Evolutionary conservation across 2,329 filamentous ascomycete species (phyloP).

Genomic region (Pestalotiopsis sp.): DNA sequence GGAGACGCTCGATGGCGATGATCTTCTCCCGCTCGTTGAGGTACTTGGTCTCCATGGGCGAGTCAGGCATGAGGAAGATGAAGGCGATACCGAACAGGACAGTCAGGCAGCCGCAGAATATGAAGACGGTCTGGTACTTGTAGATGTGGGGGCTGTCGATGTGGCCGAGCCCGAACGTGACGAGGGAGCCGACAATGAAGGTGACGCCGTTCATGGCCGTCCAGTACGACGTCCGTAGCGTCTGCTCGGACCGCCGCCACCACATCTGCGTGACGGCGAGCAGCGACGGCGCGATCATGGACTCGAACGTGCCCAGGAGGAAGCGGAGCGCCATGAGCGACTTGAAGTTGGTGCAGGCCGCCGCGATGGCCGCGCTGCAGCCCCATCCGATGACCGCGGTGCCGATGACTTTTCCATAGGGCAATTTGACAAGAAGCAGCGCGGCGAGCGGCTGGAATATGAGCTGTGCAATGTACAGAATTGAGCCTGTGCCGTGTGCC

Average conservation of each 20-base stretch:
- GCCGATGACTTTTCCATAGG: constrained; percentile 55
- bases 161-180: constrained; percentile 54
- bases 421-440: constrained; percentile 52
- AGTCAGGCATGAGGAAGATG: constrained; percentile 63
- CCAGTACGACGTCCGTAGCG: constrained; percentile 51
- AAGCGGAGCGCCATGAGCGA: constrained; percentile 47
- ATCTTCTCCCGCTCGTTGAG: constrained; percentile 67
- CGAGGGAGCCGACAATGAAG: constrained; percentile 55
- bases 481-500: constrained; percentile 18
- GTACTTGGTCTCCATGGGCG: constrained; percentile 58
- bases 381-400: constrained; percentile 58
- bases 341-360: constrained; percentile 48
- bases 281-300: constrained; percentile 51
- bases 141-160: constrained; percentile 43
- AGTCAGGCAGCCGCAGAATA: constrained; percentile 52
- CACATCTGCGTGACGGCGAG: constrained; percentile 57
- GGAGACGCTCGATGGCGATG: constrained; percentile 70
- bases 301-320: constrained; percentile 48
- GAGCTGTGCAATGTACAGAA: constrained; percentile 62
- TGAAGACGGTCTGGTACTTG: constrained; percentile 55
- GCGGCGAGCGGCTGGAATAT: constrained; percentile 59
- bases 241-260: constrained; percentile 55
- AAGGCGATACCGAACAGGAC: constrained; percentile 52
- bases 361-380: constrained; percentile 48
- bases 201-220: constrained; percentile 58